These are phyloP conservation scores for Metschnikowia peoriensis DNA, from an alignment of 805 yeast genomes.

Conservation along the genomic window DNA sequence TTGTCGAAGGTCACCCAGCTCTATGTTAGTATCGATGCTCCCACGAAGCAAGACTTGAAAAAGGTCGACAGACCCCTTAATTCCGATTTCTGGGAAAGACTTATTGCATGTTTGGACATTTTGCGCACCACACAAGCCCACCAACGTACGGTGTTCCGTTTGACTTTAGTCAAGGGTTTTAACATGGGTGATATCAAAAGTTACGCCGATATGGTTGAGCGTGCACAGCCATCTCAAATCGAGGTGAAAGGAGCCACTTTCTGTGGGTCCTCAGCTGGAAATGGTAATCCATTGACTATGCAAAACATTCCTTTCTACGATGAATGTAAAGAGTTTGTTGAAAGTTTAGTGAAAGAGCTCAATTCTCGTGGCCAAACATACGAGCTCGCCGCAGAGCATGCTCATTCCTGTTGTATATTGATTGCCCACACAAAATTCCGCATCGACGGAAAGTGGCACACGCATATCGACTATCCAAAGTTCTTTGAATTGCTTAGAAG, in stretches of 20 bases:
- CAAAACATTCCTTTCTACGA: conserved; percentile 93
- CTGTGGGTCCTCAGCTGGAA: conserved; percentile 83
- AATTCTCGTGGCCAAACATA: conserved; percentile 66
- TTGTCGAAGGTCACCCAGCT: conserved; percentile 82
- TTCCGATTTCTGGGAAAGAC: conserved; percentile 90
- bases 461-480: conserved; percentile 80
- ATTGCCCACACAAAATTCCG: conserved; percentile 75
- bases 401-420: conserved; percentile 89
- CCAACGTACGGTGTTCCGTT: conserved; percentile 88
- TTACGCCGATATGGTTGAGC: conserved; percentile 82
- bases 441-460: conserved; percentile 74
- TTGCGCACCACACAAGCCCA: conserved; percentile 67
- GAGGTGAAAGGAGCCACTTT: conserved; percentile 95
- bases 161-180: conserved; percentile 90
- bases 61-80: conserved; percentile 86
- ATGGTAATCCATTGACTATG: conserved; percentile 90
- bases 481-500: conserved; percentile 68
- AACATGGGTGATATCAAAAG: conserved; percentile 78
- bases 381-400: conserved; percentile 91
- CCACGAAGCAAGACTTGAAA: conserved; percentile 77
- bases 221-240: conserved; percentile 81
- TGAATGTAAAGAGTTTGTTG: conserved; percentile 79
- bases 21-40: conserved; percentile 91
- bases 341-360: conserved; percentile 58
- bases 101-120: conserved; percentile 77